Percentiles rank a stretch among this genome's conserved stretches.
These are phyloP conservation scores for Mycena capillaripes DNA, from an alignment of 768 basidiomycete species.

Conservation along the genomic window DNA sequence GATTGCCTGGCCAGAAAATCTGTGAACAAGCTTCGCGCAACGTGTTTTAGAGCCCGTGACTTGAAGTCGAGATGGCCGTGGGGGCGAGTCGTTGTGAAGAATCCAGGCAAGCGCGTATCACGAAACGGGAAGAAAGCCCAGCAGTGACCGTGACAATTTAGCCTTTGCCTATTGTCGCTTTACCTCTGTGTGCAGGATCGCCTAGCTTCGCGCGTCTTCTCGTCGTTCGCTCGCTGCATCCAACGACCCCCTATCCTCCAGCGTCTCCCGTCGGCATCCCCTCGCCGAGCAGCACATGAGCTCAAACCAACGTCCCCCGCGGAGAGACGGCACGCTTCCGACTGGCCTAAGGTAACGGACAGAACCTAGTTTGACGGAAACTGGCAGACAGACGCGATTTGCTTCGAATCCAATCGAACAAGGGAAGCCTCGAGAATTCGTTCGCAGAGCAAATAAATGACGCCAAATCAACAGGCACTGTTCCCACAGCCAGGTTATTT, in stretches of 20 bases:
- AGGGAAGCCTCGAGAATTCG: background rate
- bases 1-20: constrained; percentile 15
- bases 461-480: constrained; percentile 27
- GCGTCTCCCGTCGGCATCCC: background rate
- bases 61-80: background rate
- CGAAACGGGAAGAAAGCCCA: background rate
- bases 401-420: background rate
- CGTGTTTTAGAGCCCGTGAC: constrained; percentile 1
- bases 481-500: constrained; percentile 25
- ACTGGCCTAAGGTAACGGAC: constrained; percentile 12
- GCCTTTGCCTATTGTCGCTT: constrained; percentile 14
- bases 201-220: constrained; percentile 31
- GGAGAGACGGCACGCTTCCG: constrained; percentile 22
- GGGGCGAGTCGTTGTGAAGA: background rate
- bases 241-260: background rate
- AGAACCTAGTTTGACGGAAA: constrained; percentile 32
- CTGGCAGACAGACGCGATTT: constrained; percentile 23
- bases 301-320: constrained; percentile 4
- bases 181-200: constrained; percentile 16
- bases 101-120: background rate
- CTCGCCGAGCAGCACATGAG: background rate
- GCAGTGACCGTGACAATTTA: constrained; percentile 21
- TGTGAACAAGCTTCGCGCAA: constrained; percentile 5
- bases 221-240: background rate
- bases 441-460: constrained; percentile 23